A percentile compares a stretch with the other conserved stretches of the same genome.
These are phyloP conservation scores for Salvia sclarea DNA, from an alignment of 305 asterid genomes.

Conservation along the genomic window DNA sequence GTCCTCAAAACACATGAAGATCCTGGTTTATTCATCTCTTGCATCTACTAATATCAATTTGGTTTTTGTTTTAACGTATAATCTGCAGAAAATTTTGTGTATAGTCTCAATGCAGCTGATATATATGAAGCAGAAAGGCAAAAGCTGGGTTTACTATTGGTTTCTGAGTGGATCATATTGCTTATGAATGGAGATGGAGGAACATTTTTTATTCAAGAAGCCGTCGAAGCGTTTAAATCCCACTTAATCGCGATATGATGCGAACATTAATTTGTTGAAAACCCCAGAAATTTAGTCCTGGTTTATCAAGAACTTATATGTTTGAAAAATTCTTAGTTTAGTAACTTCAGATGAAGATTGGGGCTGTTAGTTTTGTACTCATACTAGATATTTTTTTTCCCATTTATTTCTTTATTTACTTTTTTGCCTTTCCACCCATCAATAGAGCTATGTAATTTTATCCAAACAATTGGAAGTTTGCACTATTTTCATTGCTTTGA, in stretches of 20 bases:
- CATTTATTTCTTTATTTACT: background rate
- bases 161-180: constrained; percentile 6
- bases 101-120: constrained; percentile 25
- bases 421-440: background rate
- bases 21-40: background rate
- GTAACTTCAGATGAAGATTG: constrained; percentile 1
- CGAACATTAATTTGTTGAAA: constrained; percentile 11
- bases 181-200: constrained; percentile 23
- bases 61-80: background rate
- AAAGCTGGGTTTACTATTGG: background rate
- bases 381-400: background rate
- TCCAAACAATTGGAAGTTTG: background rate
- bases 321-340: too few relatives aligned
- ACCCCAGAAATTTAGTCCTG: background rate
- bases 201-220: constrained; percentile 6
- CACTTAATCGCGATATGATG: constrained; percentile 8
- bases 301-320: constrained; percentile 1
- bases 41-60: background rate
- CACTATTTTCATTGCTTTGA: background rate
- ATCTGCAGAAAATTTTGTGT: background rate
- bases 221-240: background rate
- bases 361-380: background rate
- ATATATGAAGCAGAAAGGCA: background rate
- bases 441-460: background rate
- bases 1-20: constrained; percentile 15